Evolutionary conservation across 495 filamentous ascomycete species (phyloP), one percentile per base, ranked within the genome.

Genomic region (Hypoxylon lenormandii): DNA sequence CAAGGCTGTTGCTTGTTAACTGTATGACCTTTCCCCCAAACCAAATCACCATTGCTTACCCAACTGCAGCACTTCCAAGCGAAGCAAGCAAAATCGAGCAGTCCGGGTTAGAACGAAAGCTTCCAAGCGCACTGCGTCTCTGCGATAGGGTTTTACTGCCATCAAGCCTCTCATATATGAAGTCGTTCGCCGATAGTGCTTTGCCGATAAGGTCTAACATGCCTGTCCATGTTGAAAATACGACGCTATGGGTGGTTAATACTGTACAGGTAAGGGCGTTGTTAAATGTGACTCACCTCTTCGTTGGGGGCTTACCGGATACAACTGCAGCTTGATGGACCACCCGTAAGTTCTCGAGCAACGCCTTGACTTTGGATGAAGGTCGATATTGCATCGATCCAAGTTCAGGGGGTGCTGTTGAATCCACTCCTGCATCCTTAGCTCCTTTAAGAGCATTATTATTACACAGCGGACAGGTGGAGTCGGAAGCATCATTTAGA

Each of bases 41-140:
- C n/a, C 23, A 4, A n/a, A n/a, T 55, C 28, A 5, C 43, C 13
- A 59, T 18, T 21, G 66, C 66, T 55, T 72, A 82, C 80, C 83
- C 83, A 49, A 80, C 74, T 16, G 79, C 79, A 6, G 83, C 83
- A 30, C 80, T 83, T 3, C 83, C 82, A n/a, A 80, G 76, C 0
- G 82, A 84, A 73, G 84, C 84, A n/a, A 85, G 69, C 5, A 84
- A 53, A 22, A 82, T 70, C 22, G 69, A 69, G 2, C 68, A 61
- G 1, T 55, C n/a, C 0, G 60, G 52, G 15, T 79, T 53, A 3
- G 47, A 52, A 3, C 72, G 72, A 59, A 80, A 83, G 7, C 73
- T 30, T 13, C 78, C 57, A 12, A 84, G 65, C 1, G 79, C 71
- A 26, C 61, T 66, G n/a, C 76, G 65, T 22, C 82, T 69, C 46